Percentiles rank a stretch among this genome's conserved stretches.
Conservation (phyloP, 1,284 basidiomycete genomes). For the Spongispora temasekensis region DNA sequence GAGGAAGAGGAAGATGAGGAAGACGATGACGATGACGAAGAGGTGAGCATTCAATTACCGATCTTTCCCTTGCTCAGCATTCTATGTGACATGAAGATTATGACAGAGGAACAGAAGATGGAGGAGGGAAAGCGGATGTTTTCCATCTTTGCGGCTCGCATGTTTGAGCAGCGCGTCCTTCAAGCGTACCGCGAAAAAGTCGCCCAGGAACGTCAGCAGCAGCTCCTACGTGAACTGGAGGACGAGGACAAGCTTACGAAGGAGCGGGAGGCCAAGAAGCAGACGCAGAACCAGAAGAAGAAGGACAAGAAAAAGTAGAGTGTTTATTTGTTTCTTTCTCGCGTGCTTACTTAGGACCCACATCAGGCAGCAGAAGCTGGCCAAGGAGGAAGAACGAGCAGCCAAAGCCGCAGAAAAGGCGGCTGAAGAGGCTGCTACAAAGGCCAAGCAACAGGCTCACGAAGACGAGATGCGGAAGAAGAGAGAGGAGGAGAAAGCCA, state of each 20-base stretch:
- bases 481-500: slow-evolving; percentile 72
- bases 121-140: slow-evolving; percentile 99
- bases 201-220: slow-evolving; percentile 87
- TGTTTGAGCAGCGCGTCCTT: slow-evolving; percentile 98
- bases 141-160: slow-evolving; percentile 98
- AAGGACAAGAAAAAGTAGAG: slow-evolving; percentile 91
- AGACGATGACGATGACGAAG: slow-evolving; percentile 52
- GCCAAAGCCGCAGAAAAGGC: slow-evolving; percentile 79
- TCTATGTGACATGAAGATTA: slow-evolving; percentile 44
- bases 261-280: slow-evolving; percentile 91
- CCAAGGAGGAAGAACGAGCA: slow-evolving; percentile 89
- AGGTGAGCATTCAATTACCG: slow-evolving; percentile 37
- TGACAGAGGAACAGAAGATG: slow-evolving; percentile 93
- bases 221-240: slow-evolving; percentile 86
- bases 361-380: slow-evolving; percentile 82
- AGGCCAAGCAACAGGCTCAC: slow-evolving; percentile 63
- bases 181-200: slow-evolving; percentile 91
- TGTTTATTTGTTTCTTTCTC: background rate
- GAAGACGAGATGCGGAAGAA: slow-evolving; percentile 68
- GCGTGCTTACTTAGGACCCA: slow-evolving; percentile 4
- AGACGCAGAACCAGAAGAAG: slow-evolving; percentile 97
- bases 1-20: slow-evolving; percentile 39
- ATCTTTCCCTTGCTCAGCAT: slow-evolving; percentile 15
- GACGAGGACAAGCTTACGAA: slow-evolving; percentile 82
- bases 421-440: slow-evolving; percentile 74